A percentile compares a stretch with the other conserved stretches of the same genome.
These are phyloP conservation scores for Podila horticola DNA, from an alignment of 192 early-diverging fungal species.

Conservation along the genomic window DNA sequence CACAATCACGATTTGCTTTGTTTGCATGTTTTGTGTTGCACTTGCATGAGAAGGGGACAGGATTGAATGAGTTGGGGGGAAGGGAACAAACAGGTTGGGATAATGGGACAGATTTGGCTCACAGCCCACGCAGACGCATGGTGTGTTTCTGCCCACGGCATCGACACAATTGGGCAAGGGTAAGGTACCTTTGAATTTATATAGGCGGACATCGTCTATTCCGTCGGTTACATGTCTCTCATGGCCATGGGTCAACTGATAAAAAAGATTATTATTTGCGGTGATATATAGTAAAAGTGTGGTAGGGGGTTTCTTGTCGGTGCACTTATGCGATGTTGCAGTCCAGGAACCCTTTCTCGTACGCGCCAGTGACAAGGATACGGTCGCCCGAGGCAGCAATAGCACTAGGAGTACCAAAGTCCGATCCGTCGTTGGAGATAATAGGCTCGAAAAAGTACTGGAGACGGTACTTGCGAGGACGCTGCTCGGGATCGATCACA, in stretches of 20 bases:
- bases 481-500: constrained; percentile 32
- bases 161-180: too few species aligned
- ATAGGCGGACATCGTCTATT: too few species aligned
- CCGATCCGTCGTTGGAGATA: constrained; percentile 37
- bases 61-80: not conserved
- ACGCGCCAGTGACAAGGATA: constrained; percentile 36
- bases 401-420: constrained; percentile 42
- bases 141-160: not conserved
- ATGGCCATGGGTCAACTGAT: too few species aligned
- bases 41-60: not conserved
- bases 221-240: too few species aligned
- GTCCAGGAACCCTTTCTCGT: constrained; percentile 39
- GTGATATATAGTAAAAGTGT: too few species aligned
- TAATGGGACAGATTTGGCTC: not conserved
- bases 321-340: constrained; percentile 21
- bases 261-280: too few species aligned
- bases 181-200: too few species aligned
- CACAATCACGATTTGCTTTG: too few species aligned
- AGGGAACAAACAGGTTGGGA: not conserved
- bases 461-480: constrained; percentile 23
- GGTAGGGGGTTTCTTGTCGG: too few species aligned
- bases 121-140: not conserved
- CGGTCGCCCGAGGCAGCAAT: constrained; percentile 23
- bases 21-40: too few species aligned
- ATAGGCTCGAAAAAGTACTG: constrained; percentile 38